A percentile compares a stretch with the other conserved stretches of the same genome.
These are phyloP conservation scores for Didymosphaeria variabile DNA, from an alignment of 2,329 filamentous ascomycete genomes.

Conservation along the genomic window DNA sequence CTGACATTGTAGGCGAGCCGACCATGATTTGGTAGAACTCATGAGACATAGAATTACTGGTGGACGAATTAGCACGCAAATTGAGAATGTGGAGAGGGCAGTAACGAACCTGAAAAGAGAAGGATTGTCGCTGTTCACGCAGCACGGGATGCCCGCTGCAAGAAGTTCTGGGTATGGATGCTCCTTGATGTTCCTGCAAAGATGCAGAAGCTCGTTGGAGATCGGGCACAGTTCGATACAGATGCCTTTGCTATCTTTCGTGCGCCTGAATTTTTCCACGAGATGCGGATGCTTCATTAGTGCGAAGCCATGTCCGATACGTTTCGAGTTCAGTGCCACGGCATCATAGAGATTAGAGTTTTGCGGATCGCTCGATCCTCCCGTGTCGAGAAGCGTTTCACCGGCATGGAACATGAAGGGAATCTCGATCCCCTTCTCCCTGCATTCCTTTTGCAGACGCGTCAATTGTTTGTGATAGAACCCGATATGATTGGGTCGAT, in stretches of 20 bases:
- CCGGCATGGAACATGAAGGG: slow-evolving; percentile 81
- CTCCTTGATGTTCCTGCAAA: slow-evolving; percentile 71
- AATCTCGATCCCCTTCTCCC: slow-evolving; percentile 61
- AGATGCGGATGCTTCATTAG: slow-evolving; percentile 69
- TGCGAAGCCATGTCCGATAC: slow-evolving; percentile 78
- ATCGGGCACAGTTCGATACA: slow-evolving; percentile 82
- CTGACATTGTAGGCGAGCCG: slow-evolving; percentile 70
- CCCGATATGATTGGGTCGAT: slow-evolving; percentile 68
- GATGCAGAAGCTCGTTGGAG: slow-evolving; percentile 77
- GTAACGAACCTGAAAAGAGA: slow-evolving; percentile 70
- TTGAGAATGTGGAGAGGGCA: neutral
- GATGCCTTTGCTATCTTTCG: slow-evolving; percentile 53
- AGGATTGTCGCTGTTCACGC: slow-evolving; percentile 78
- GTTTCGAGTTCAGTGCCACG: slow-evolving; percentile 70
- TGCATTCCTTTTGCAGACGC: slow-evolving; percentile 64
- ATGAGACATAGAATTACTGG: slow-evolving; percentile 74
- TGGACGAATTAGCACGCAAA: neutral
- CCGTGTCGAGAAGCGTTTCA: slow-evolving; percentile 72
- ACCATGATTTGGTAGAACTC: slow-evolving; percentile 82
- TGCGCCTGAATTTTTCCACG: slow-evolving; percentile 68
- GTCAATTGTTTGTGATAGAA: slow-evolving; percentile 67
- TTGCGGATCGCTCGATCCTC: slow-evolving; percentile 65
- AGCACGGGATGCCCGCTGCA: slow-evolving; percentile 77
- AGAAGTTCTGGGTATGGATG: slow-evolving; percentile 74
- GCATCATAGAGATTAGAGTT: slow-evolving; percentile 74